These are phyloP conservation scores for Aphanomyces stellatus DNA, from an alignment of 352 stramenopile genomes.

Conservation along the genomic window DNA sequence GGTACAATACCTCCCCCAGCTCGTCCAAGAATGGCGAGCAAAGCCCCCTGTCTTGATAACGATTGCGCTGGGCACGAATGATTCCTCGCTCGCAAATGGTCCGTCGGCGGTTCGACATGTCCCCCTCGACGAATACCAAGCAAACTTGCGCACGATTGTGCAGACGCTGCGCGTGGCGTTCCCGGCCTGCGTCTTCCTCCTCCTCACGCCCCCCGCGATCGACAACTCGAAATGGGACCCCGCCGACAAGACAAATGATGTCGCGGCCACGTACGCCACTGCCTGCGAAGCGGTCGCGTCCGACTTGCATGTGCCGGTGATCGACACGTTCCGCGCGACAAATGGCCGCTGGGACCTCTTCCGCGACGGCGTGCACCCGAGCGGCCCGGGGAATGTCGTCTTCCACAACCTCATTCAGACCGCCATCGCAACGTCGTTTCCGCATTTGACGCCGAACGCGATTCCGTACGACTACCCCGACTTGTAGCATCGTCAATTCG, in stretches of 20 bases:
- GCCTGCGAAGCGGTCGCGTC: not conserved
- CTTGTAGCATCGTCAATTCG: too few species aligned
- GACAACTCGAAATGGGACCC: slow-evolving; percentile 22
- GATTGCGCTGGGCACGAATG: slow-evolving; percentile 54
- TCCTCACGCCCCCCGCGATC: slow-evolving; percentile 22
- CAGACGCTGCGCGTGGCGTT: slow-evolving; percentile 21
- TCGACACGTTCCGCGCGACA: slow-evolving; percentile 8
- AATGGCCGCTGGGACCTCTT: not conserved
- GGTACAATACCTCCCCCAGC: slow-evolving; percentile 29
- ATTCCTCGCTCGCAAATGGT: slow-evolving; percentile 35
- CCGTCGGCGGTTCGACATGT: slow-evolving; percentile 30
- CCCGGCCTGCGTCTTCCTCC: slow-evolving; percentile 20
- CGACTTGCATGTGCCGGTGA: not conserved
- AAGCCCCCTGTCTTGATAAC: slow-evolving; percentile 34
- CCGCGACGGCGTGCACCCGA: slow-evolving; percentile 12
- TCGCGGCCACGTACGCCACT: slow-evolving; percentile 24
- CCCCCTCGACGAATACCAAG: slow-evolving; percentile 31
- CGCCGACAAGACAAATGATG: slow-evolving; percentile 23
- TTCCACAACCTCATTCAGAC: slow-evolving; percentile 7
- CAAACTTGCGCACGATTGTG: slow-evolving; percentile 27
- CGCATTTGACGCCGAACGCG: not conserved
- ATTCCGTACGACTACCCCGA: slow-evolving; percentile 4
- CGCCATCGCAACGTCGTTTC: not conserved
- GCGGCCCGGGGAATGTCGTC: slow-evolving; percentile 2
- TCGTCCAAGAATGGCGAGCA: slow-evolving; percentile 29